These are phyloP conservation scores for Sporisorium scitamineum DNA, from an alignment of 1,284 basidiomycete species.

Conservation along the genomic window DNA sequence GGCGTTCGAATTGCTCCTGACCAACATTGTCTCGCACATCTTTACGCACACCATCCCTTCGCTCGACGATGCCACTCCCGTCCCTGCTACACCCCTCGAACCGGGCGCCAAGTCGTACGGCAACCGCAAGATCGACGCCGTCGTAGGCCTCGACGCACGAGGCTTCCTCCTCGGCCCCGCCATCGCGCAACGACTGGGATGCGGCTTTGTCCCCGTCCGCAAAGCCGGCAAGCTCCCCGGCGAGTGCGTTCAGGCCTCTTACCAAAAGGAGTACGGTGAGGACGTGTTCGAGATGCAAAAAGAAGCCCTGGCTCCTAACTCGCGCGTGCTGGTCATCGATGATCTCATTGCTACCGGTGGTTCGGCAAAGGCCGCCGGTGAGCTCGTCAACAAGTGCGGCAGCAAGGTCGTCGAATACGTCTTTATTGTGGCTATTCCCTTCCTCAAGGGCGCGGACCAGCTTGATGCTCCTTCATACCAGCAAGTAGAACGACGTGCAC, in stretches of 20 bases:
- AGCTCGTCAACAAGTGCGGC: slow-evolving; percentile 85
- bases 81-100: slow-evolving; percentile 29
- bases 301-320: slow-evolving; percentile 81
- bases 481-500: slow-evolving; percentile 43
- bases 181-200: slow-evolving; percentile 88
- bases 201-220: slow-evolving; percentile 94
- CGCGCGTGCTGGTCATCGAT: slow-evolving; percentile 89
- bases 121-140: slow-evolving; percentile 80
- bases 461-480: slow-evolving; percentile 82
- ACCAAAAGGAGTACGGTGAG: slow-evolving; percentile 97
- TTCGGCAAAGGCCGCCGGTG: slow-evolving; percentile 91
- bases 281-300: slow-evolving; percentile 96
- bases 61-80: slow-evolving; percentile 63
- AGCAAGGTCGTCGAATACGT: slow-evolving; percentile 90
- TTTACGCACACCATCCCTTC: slow-evolving; percentile 79
- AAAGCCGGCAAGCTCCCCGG: slow-evolving; percentile 96
- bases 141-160: slow-evolving; percentile 95
- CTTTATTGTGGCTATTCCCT: slow-evolving; percentile 89
- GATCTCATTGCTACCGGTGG: slow-evolving; percentile 98
- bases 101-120: slow-evolving; percentile 43
- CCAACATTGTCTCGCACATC: slow-evolving; percentile 87
- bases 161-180: slow-evolving; percentile 96
- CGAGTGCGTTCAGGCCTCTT: slow-evolving; percentile 79
- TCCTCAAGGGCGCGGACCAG: slow-evolving; percentile 82
- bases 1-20: slow-evolving; percentile 78